Base-by-base conservation (phyloP, 148 eudicot species). In the Gaultheria prostrata region DNA sequence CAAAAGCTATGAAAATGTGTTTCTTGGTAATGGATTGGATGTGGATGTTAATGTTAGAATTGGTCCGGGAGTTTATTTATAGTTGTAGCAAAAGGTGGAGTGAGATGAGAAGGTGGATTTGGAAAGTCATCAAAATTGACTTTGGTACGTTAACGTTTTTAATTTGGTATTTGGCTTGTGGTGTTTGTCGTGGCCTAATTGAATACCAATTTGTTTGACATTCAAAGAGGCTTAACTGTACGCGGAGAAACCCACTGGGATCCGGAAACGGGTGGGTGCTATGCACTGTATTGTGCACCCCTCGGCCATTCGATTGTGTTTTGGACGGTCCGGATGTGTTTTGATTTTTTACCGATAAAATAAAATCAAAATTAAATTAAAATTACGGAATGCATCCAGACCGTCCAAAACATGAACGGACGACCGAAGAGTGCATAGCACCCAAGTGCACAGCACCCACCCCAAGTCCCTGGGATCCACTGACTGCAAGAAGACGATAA, bases 21-120 rank as follows among this genome's bases (percentile, higher is more conserved):
- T 39, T 39, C 21, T n/a, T 45, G 24, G 78, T 4, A 4, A 75
- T 75, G 32, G 48, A 45, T 3, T 7, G 46, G 26, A 21, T 24
- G 0, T 0, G 18, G 1, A 13, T 13, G 48, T 3, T 1, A n/a
- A n/a, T n/a, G n/a, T n/a, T n/a, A n/a, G n/a, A n/a, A n/a, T 4
- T 46, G 4, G 57, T 9, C 20, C 10, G 24, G 7, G 33, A 6
- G 6, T 15, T 10, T 32, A 54, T 78, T 77, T 51, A 78, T 78
- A 77, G 5, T 4, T 39, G 43, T 4, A 9, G 63, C 24, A 13
- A 49, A 24, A 33, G 56, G 18, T 45, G 78, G 10, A 49, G 51
- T 8, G 78, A 11, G 43, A 26, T 26, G 50, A 28, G 61, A 51
- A 6, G 33, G 56, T 77, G 26, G 43, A 6, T 77, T 51, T 50